Base-by-base conservation (phyloP, 2,329 filamentous ascomycete species). In the Stachybotrys chartarum region DNA sequence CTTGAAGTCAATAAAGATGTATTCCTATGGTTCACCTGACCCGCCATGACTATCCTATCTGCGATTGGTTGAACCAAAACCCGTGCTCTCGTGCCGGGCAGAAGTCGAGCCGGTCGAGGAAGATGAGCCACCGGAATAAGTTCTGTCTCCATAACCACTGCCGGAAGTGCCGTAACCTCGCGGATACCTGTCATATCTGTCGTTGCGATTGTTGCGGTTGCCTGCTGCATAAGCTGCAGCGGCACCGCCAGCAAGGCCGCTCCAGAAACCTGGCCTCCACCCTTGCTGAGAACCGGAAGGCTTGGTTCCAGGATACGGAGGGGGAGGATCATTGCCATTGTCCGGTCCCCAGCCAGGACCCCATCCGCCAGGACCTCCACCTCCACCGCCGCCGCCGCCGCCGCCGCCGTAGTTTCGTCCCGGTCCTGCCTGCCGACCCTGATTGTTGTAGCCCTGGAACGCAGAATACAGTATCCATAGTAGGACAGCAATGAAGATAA, bases 211-310 rank as follows among this genome's bases (percentile, higher is more conserved):
- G 56, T 75, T 73, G n/a, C 75, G 71, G 47, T 71, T 79, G 0
- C 83, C 83, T 6, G 85, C 84, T 56, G 80, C 67, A 64, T 90
- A 90, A 1, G 78, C 85, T 3, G 86, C 87, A 1, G 87, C 87
- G 6, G 84, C 86, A 49, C 88, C 89, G 16, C 81, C 80, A 0
- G 81, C 78, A n/a, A 82, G 72, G 18, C 87, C 88, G 17, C 76
- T 81, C 87, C 87, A 91, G 71, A 91, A 91, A 1, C 88, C 88
- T 6, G 88, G 87, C 52, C 79, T 78, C 86, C 87, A 91, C 1
- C 77, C 76, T 58, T 81, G 70, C 56, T 45, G 57, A 18, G 53
- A 30, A 16, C 54, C 65, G 49, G 59, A 62, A 7, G 69, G 68
- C 54, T 79, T 78, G 1, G 69, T 68, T 8, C 72, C 70, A 1